These are phyloP conservation scores for Solanum tarapatanum DNA, from an alignment of 257 asterid genomes.

Conservation along the genomic window DNA sequence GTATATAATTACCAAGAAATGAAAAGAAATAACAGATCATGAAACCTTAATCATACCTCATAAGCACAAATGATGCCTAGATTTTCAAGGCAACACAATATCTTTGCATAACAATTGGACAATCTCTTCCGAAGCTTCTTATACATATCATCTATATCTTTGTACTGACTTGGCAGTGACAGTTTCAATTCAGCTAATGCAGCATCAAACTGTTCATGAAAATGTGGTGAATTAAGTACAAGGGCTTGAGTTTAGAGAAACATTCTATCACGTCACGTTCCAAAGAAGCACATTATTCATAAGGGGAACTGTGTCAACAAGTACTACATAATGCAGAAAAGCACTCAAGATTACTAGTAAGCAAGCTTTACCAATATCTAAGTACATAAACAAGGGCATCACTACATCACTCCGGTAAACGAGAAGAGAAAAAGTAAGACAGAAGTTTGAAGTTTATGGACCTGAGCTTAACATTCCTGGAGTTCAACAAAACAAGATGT, in stretches of 20 bases:
- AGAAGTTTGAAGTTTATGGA: background rate
- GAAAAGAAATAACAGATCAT: background rate
- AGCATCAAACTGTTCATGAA: slow-evolving; percentile 41
- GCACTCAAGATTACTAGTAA: background rate
- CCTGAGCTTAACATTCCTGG: background rate
- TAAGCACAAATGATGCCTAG: slow-evolving; percentile 70
- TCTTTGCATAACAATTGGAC: slow-evolving; percentile 32
- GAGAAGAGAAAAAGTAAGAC: background rate
- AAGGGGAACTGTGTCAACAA: background rate
- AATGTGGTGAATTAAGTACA: background rate
- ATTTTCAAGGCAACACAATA: slow-evolving; percentile 62
- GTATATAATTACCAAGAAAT: background rate
- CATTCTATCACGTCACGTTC: background rate
- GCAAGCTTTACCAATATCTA: background rate
- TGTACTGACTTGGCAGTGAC: slow-evolving; percentile 12
- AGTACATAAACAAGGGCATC: background rate
- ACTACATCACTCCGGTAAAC: background rate
- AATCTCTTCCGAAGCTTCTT: slow-evolving; percentile 37
- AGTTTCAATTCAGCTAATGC: slow-evolving; percentile 32
- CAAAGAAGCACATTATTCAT: background rate
- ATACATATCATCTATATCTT: slow-evolving; percentile 18
- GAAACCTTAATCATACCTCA: slow-evolving; percentile 38
- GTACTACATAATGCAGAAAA: background rate
- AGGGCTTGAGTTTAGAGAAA: background rate
- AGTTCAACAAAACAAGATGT: background rate